These are phyloP conservation scores for Venturia effusa DNA, from an alignment of 2,329 filamentous ascomycete genomes.

Conservation along the genomic window DNA sequence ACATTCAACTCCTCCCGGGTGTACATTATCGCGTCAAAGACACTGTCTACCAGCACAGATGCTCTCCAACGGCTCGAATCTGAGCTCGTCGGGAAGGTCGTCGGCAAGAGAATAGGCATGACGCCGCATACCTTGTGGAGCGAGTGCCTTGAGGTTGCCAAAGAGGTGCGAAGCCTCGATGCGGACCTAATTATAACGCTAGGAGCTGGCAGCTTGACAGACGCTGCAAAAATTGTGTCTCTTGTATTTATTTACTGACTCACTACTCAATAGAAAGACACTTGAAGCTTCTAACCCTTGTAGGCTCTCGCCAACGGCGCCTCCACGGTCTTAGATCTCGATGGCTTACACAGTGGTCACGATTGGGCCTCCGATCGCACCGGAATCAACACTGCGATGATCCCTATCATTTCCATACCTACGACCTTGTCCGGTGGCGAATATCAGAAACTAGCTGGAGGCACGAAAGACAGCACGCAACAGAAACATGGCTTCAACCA, in stretches of 20 bases:
- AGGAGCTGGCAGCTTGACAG: constrained; percentile 45
- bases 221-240: constrained; percentile 43
- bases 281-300: neutral
- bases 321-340: constrained; percentile 27
- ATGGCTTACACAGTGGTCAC: constrained; percentile 15
- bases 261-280: neutral
- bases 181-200: constrained; percentile 44
- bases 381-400: constrained; percentile 14
- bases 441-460: constrained; percentile 29
- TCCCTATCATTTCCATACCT: constrained; percentile 30
- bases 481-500: constrained; percentile 18
- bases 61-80: constrained; percentile 31
- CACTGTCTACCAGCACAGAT: constrained; percentile 37
- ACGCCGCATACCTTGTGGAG: constrained; percentile 43
- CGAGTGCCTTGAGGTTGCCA: constrained; percentile 38
- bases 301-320: constrained; percentile 39
- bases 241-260: constrained; percentile 23
- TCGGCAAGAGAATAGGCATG: constrained; percentile 40
- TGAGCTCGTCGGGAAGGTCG: constrained; percentile 32
- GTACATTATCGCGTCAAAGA: constrained; percentile 43
- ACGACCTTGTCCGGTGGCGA: constrained; percentile 33
- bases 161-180: constrained; percentile 26
- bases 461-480: constrained; percentile 23
- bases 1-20: constrained; percentile 35
- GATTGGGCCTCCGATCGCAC: constrained; percentile 7